A percentile compares a stretch with the other conserved stretches of the same genome.
phyloP scores from a whole-genome alignment of 257 asterid species.

The Solanum verrucosum region DNA sequence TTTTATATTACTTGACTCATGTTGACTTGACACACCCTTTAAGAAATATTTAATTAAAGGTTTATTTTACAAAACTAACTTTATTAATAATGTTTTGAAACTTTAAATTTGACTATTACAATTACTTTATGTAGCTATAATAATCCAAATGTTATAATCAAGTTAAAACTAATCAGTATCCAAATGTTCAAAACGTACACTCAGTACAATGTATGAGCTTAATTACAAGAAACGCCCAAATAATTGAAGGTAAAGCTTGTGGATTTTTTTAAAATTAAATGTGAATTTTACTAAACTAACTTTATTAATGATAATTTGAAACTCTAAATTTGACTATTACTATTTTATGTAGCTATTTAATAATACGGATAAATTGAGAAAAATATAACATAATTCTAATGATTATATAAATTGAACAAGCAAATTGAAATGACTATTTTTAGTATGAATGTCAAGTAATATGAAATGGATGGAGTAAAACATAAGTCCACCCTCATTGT shows the following conservation, averaged over 20 bases:
- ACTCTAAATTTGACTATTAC: too few relatives aligned
- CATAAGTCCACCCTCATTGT: fast-evolving
- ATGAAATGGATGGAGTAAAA: too few relatives aligned
- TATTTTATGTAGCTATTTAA: too few relatives aligned
- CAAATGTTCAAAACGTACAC: not conserved
- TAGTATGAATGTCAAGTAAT: not conserved
- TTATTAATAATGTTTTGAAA: not conserved
- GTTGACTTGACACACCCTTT: not conserved
- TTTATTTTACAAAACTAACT: not conserved
- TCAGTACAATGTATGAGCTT: not conserved
- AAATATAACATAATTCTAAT: too few relatives aligned
- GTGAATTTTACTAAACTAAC: too few relatives aligned
- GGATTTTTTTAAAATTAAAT: not conserved
- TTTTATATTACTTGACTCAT: not conserved
- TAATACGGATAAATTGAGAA: too few relatives aligned
- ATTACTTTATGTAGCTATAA: not conserved
- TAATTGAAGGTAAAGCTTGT: not conserved
- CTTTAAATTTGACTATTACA: not conserved
- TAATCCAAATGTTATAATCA: too few relatives aligned
- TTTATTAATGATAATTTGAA: too few relatives aligned
- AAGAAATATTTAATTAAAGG: not conserved
- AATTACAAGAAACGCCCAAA: not conserved
- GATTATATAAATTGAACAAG: not conserved
- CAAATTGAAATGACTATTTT: too few relatives aligned
- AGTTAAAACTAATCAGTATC: too few relatives aligned